These are phyloP conservation scores for Auxenochlorella protothecoides DNA, from an alignment of 139 green algal species.

Conservation along the genomic window DNA sequence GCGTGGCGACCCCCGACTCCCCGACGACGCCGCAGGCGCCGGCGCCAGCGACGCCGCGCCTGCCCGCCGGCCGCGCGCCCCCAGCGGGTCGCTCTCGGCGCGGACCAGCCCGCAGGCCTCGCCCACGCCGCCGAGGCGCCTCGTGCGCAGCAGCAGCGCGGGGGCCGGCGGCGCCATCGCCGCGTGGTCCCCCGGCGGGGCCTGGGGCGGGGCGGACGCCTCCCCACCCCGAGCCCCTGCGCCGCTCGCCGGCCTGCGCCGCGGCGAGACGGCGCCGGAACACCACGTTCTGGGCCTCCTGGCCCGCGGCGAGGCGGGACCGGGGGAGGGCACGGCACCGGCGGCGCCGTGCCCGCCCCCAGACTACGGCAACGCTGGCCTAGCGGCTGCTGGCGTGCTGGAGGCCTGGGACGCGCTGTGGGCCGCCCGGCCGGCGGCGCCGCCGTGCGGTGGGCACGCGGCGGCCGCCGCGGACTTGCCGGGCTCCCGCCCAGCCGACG, in stretches of 20 bases:
- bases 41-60: background rate
- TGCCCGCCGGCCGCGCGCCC: background rate
- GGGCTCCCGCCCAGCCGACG: background rate
- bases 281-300: background rate
- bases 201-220: too few relatives aligned
- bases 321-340: too few relatives aligned
- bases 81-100: background rate
- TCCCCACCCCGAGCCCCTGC: background rate
- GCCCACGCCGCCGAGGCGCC: background rate
- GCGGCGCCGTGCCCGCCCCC: background rate
- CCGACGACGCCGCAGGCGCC: background rate
- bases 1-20: background rate
- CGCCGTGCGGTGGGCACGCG: too few relatives aligned
- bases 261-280: background rate
- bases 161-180: too few relatives aligned
- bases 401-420: too few relatives aligned
- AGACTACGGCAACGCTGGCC: background rate
- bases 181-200: too few relatives aligned
- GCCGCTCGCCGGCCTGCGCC: background rate
- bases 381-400: too few relatives aligned
- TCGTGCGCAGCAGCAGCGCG: constrained; percentile 20
- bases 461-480: too few relatives aligned
- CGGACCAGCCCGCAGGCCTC: background rate
- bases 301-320: too few relatives aligned
- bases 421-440: too few relatives aligned